Percentiles rank a stretch among this genome's conserved stretches.
phyloP scores from a whole-genome alignment of 1,284 basidiomycete species.

The Pseudozyma flocculosa region DNA sequence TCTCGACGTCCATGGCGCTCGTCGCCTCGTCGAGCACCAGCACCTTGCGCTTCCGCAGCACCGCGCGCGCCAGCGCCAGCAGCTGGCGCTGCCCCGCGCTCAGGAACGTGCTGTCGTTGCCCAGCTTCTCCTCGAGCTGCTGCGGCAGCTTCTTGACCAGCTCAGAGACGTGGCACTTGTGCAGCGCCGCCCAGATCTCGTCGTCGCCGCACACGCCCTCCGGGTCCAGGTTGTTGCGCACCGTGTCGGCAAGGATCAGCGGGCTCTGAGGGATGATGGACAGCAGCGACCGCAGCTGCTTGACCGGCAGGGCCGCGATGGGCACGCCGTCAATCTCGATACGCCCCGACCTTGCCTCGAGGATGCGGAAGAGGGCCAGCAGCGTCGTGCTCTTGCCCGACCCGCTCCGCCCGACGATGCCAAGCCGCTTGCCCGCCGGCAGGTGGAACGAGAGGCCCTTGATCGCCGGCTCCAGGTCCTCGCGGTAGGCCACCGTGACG shows the following conservation, averaged over 20 bases:
- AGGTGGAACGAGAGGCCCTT: constrained; percentile 32
- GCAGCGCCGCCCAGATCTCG: constrained; percentile 50
- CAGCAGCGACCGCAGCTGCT: constrained; percentile 25
- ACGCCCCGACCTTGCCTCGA: constrained; percentile 29
- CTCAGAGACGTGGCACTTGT: constrained; percentile 40
- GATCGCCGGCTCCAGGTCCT: constrained; percentile 32
- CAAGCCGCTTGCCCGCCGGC: constrained; percentile 28
- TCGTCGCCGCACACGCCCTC: constrained; percentile 37
- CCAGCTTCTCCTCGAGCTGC: constrained; percentile 27
- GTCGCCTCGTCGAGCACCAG: constrained; percentile 63
- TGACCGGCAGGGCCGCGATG: constrained; percentile 12
- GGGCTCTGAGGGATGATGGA: constrained; percentile 52
- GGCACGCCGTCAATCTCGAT: constrained; percentile 34
- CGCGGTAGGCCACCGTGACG: constrained; percentile 27
- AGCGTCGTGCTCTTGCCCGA: constrained; percentile 46
- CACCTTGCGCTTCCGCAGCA: constrained; percentile 63
- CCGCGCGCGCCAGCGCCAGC: constrained; percentile 61
- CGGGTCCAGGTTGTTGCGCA: constrained; percentile 53
- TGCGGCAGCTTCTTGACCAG: constrained; percentile 38
- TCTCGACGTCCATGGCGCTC: constrained; percentile 32
- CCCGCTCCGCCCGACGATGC: constrained; percentile 37
- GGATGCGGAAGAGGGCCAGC: constrained; percentile 42
- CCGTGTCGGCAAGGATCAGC: constrained; percentile 44
- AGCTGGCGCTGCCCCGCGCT: constrained; percentile 56
- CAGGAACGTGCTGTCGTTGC: constrained; percentile 20